These are phyloP conservation scores for Chamaecrista fasciculata DNA, from an alignment of 306 rosid species.

Conservation along the genomic window DNA sequence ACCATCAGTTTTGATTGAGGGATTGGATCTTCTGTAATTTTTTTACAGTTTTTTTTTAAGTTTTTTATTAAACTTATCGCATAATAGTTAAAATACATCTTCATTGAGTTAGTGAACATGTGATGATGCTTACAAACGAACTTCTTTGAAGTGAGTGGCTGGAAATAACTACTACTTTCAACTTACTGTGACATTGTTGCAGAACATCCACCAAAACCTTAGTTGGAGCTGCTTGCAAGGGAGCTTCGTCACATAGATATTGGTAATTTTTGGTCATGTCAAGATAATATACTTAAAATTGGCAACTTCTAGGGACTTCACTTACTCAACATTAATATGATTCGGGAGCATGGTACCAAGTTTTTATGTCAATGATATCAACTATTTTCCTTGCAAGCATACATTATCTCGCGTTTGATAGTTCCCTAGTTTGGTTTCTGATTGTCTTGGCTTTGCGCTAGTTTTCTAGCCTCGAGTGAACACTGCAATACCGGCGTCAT, in stretches of 20 bases:
- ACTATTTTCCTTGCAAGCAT: conserved; percentile 55
- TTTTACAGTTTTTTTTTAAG: too few relatives aligned
- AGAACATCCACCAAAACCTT: conserved; percentile 51
- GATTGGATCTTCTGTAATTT: too few relatives aligned
- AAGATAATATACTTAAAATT: conserved; percentile 18
- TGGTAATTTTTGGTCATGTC: conserved; percentile 31
- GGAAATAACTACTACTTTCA: conserved; percentile 14
- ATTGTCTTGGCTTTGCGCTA: too few relatives aligned
- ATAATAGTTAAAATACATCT: too few relatives aligned
- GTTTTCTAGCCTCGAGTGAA: not conserved
- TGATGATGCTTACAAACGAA: conserved; percentile 4
- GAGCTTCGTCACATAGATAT: conserved; percentile 46
- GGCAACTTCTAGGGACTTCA: conserved; percentile 43
- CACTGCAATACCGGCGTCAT: not conserved
- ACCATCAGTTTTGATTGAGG: too few relatives aligned
- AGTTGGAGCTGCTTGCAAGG: conserved; percentile 50
- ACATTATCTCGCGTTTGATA: not conserved
- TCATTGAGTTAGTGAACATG: too few relatives aligned
- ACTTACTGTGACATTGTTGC: conserved; percentile 30
- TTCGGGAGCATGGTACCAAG: conserved; percentile 52
- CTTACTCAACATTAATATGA: conserved; percentile 55
- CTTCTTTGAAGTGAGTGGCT: conserved; percentile 14
- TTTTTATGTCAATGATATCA: conserved; percentile 58
- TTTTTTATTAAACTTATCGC: too few relatives aligned
- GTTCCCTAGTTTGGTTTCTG: too few relatives aligned